Base-by-base conservation (phyloP, 2,329 filamentous ascomycete species). In the Stachybotrys echinatus region DNA sequence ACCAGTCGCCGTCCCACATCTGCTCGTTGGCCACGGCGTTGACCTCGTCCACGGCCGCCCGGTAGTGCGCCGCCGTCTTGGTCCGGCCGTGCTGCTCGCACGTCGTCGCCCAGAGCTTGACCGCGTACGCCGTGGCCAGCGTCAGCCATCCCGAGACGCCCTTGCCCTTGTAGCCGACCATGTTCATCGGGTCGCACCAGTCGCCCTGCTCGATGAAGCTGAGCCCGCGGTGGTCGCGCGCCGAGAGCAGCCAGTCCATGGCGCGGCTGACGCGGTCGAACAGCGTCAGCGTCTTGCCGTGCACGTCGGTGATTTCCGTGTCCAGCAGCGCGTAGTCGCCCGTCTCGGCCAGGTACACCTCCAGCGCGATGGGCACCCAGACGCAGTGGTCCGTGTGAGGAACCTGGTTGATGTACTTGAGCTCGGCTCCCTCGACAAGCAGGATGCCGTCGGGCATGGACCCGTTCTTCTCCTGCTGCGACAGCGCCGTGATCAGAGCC, bases 161-260 rank as follows among this genome's bases (percentile, higher is more conserved):
- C 48, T 73, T 71, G 38, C 78, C 78, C 59, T 79, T 80, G 58
- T 76, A 77, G 4, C 77, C 77, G n/a, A 80, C 79, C 79, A 82
- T 82, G 62, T 82, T 82, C 74, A 81, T 79, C 4, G 78, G 79
- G 52, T 81, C 79, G 55, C 79, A 82, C 78, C 78, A 82, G 59
- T 82, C 79, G 34, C 79, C 79, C 60, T 81, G 77, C 1, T 76
- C 76, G 54, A 81, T 80, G 64, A 75, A 81, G 59, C 74, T 79
- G 6, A 82, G 68, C 0, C 78, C 78, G 4, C 77, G 74, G 20
- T 71, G 60, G 53, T 82, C 79, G 47, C 77, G 74, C 2, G 74
- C 68, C 3, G 62, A 56, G 6, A 81, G 67, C 0, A 81, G 65
- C 75, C 76, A 81, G 62, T 81, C 73, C 75, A 82, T 80, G 38